A percentile compares a stretch with the other conserved stretches of the same genome.
Conservation (phyloP, 2,329 filamentous ascomycete species). For the Fusarium humuli region DNA sequence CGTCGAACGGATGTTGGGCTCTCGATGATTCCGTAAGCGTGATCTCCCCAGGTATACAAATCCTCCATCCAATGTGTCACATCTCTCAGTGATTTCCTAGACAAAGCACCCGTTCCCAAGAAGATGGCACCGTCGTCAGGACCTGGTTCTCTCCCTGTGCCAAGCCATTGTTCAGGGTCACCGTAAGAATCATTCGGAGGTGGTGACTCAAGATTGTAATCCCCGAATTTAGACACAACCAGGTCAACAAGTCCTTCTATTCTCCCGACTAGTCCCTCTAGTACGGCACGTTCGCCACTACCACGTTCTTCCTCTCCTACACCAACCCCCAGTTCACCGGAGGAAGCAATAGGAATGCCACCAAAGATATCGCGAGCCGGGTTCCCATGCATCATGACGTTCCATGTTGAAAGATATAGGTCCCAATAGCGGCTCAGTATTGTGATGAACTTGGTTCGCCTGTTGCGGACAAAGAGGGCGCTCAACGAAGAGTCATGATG, state of each 20-base stretch:
- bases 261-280: constrained; percentile 85
- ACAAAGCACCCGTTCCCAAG: constrained; percentile 80
- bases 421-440: constrained; percentile 87
- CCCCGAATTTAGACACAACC: constrained; percentile 86
- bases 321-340: constrained; percentile 91
- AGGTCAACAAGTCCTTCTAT: constrained; percentile 89
- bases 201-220: constrained; percentile 49
- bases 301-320: constrained; percentile 96
- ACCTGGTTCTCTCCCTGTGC: constrained; percentile 73
- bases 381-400: constrained; percentile 90
- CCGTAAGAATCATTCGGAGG: constrained; percentile 41
- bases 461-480: constrained; percentile 72
- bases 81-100: constrained; percentile 75
- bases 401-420: constrained; percentile 77
- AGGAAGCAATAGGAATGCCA: constrained; percentile 87
- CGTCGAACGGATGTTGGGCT: constrained; percentile 77
- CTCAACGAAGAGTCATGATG: constrained; percentile 85
- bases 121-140: constrained; percentile 89
- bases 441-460: constrained; percentile 75
- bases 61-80: constrained; percentile 90
- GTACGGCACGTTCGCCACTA: constrained; percentile 90
- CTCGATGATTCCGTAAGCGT: constrained; percentile 86
- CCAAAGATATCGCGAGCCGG: constrained; percentile 83
- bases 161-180: constrained; percentile 71
- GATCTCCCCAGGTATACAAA: constrained; percentile 84